Evolutionary conservation across 345 rosid species (phyloP), one percentile per base, ranked within the genome.

Genomic region (Jatropha curcas): DNA sequence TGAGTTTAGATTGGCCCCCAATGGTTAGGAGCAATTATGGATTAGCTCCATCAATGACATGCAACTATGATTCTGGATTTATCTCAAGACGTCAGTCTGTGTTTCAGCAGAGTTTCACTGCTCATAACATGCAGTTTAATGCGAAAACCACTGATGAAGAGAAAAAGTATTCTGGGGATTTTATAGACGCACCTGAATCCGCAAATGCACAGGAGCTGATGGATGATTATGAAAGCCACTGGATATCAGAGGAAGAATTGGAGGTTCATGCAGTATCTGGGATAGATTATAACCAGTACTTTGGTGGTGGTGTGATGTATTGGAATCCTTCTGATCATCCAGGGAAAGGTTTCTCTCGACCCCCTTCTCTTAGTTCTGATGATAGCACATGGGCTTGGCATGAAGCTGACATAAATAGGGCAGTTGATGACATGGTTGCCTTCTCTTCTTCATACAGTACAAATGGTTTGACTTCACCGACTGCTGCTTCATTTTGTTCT

Each of bases 1-100:
- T 89, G 97, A 94, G 97, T 84, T 83, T 87, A 77, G 98, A 94
- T 82, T 94, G 98, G 97, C 98, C 97, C 61, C 97, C 97, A 60
- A 77, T 90, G 88, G 97, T 94, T 77, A 88, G 88, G 80, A 87
- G 88, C 84, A 82, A 82, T 64, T 84, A 85, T 77, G 90, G 93
- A 58, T 70, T 90, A 74, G 82, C 88, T 67, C 85, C 97, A 59
- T 83, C 93, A 34, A 67, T 92, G 75, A 55, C 92, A 16, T 84
- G 91, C 75, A 88, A 84, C 80, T 90, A 86, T 79, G 97, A 90
- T 82, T 74, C 92, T 61, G 93, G 92, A 71, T 85, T 88, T 77
- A 79, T 86, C 65, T 75, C 90, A 39, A 80, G 88, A 72, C 70
- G 81, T 34, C 89, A 84, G 65, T 73, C 90, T 65, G 66, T 82